Conservation (phyloP, 2,329 filamentous ascomycete genomes). For the Penicillium corylophilum region DNA sequence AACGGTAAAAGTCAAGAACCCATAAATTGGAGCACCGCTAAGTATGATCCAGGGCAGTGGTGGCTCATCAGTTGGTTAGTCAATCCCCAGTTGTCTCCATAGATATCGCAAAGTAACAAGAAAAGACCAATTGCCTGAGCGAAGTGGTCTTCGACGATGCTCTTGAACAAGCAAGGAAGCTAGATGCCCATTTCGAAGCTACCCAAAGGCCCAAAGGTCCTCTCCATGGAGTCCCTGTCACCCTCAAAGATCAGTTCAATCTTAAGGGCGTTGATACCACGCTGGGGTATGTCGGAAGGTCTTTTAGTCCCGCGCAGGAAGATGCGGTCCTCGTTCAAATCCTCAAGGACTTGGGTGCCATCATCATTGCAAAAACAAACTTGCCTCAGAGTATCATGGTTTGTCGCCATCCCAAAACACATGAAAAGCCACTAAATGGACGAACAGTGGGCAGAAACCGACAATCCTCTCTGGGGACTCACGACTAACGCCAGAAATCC, state of each 20-base stretch:
- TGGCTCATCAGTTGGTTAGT: constrained; percentile 31
- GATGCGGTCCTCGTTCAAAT: constrained; percentile 54
- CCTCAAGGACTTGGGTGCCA: constrained; percentile 50
- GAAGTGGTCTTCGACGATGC: constrained; percentile 39
- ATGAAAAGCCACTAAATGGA: not conserved
- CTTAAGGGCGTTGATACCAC: constrained; percentile 59
- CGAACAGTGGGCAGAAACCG: constrained; percentile 53
- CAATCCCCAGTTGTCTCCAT: not conserved
- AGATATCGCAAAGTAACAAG: not conserved
- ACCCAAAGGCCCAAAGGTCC: constrained; percentile 48
- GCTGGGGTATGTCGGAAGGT: constrained; percentile 56
- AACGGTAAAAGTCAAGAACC: constrained; percentile 26
- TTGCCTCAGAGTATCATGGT: constrained; percentile 55
- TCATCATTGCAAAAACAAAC: constrained; percentile 56
- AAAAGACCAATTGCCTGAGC: constrained; percentile 39
- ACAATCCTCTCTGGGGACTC: constrained; percentile 54
- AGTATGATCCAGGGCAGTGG: constrained; percentile 20
- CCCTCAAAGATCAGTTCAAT: constrained; percentile 63
- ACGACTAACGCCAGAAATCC: constrained; percentile 49
- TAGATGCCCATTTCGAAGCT: constrained; percentile 29
- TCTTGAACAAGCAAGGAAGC: constrained; percentile 28
- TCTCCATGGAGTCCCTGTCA: constrained; percentile 56
- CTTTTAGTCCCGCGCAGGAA: constrained; percentile 50
- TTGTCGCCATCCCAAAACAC: constrained; percentile 7
- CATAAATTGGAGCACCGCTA: not conserved